Evolutionary conservation across 2,329 filamentous ascomycete genomes (phyloP), one percentile per base, ranked within the genome.

Genomic region (Elsinoe perseae): DNA sequence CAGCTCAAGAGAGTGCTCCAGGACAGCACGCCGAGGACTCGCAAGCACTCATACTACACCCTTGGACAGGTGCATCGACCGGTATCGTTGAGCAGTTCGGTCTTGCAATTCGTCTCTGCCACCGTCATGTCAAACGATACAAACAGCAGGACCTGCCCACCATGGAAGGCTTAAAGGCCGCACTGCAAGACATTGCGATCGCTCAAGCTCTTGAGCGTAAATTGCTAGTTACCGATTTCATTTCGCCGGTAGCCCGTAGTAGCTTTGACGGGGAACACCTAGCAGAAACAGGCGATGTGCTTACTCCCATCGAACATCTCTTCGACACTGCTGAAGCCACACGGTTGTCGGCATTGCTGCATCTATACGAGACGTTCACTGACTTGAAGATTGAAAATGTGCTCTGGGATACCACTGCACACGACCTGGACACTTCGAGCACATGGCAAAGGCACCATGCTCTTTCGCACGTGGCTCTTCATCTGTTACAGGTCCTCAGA

Each of bases 311-410:
- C 7, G 40, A 57, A 2, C 59, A 60, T 14, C 57, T 60, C 1
- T 32, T 58, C 5, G 54, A 46, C 16, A 55, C 56, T 7, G 59
- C 59, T 9, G 59, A 60, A 21, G 57, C 59, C 4, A 58, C 58
- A 27, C 57, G 59, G 1, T 56, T 57, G 16, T 54, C 59, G 6
- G 55, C 57, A 4, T 30, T 60, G 18, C 34, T 58, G 9, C 59
- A 60, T 42, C 23, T 60, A 10, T 56, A 56, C 28, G 27, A 58
- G 20, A 53, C 57, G 1, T 60, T 60, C 43, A 46, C 50, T 4
- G 56, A 57, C 12, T 40, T 60, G 6, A 40, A 40, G 32, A 36
- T 21, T 12, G 9, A 25, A n/a, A 10, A 44, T 25, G 40, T n/a
- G n/a, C n/a, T n/a, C n/a, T n/a, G n/a, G n/a, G n/a, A n/a, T n/a